A percentile compares a stretch with the other conserved stretches of the same genome.
phyloP scores from a whole-genome alignment of 2,329 filamentous ascomycete species.

The Furcasterigmium sp. region DNA sequence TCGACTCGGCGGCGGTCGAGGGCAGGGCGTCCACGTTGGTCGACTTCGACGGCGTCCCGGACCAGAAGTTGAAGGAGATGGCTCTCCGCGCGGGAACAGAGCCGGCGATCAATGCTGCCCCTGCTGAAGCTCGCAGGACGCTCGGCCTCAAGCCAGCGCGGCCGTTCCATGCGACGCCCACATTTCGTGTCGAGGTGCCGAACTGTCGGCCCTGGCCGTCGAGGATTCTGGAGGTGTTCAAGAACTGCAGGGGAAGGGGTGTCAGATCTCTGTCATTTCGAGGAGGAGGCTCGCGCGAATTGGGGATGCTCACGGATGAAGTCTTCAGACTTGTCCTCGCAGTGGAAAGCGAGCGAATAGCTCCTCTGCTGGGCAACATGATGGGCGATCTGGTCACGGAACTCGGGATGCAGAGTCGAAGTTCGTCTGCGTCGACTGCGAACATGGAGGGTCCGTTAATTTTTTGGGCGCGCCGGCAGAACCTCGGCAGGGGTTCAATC shows the following conservation, averaged over 20 bases:
- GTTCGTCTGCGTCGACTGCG: slow-evolving; percentile 2
- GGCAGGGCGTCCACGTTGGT: slow-evolving; percentile 3
- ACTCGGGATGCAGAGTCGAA: slow-evolving; percentile 13
- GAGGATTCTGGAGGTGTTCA: slow-evolving; percentile 20
- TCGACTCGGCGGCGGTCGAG: slow-evolving; percentile 7
- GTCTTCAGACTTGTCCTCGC: slow-evolving; percentile 20
- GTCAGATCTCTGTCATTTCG: slow-evolving; percentile 1
- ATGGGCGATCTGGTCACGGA: slow-evolving; percentile 14
- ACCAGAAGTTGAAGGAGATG: slow-evolving; percentile 11
- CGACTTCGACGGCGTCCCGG: not conserved
- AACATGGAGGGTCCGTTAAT: slow-evolving; percentile 11
- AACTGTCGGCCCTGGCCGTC: slow-evolving; percentile 29
- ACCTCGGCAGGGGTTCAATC: slow-evolving; percentile 18
- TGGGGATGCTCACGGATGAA: slow-evolving; percentile 19
- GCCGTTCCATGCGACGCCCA: slow-evolving; percentile 3
- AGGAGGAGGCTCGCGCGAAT: not conserved
- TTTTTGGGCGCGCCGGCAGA: slow-evolving; percentile 29
- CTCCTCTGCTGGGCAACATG: slow-evolving; percentile 41
- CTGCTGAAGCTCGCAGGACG: slow-evolving; percentile 17
- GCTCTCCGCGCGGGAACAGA: slow-evolving; percentile 9
- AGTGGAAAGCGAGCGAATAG: slow-evolving; percentile 32
- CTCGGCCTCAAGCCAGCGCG: not conserved
- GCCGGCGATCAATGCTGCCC: slow-evolving; percentile 24
- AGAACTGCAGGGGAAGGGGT: slow-evolving; percentile 6
- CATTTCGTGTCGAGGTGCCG: slow-evolving; percentile 22